These are phyloP conservation scores for Lentinus polychrous DNA, from an alignment of 1,284 basidiomycete genomes.

Conservation along the genomic window DNA sequence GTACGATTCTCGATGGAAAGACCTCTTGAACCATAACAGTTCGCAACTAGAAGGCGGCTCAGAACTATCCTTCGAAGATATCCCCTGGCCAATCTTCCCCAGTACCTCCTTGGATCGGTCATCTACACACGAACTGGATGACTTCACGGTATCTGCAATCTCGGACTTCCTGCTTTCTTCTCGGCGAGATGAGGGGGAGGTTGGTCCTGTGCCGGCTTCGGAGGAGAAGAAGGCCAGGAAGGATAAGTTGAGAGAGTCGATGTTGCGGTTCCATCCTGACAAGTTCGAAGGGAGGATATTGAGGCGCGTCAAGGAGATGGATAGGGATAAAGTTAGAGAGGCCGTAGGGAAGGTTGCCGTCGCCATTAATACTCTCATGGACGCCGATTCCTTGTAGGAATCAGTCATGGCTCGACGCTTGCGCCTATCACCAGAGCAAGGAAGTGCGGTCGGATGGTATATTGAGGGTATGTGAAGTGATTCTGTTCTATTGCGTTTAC, in stretches of 20 bases:
- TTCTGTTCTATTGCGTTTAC: too few species aligned
- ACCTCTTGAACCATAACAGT: constrained; percentile 30
- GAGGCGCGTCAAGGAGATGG: constrained; percentile 45
- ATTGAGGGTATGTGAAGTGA: too few species aligned
- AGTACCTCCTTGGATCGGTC: neutral
- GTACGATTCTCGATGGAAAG: constrained; percentile 58
- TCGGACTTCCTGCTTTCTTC: constrained; percentile 51
- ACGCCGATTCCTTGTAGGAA: constrained; percentile 4
- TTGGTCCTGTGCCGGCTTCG: constrained; percentile 2
- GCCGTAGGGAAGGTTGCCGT: constrained; percentile 64
- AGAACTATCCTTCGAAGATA: constrained; percentile 47
- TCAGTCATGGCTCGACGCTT: too few species aligned
- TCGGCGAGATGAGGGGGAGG: neutral
- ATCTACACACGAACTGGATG: constrained; percentile 30
- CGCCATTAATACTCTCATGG: constrained; percentile 20
- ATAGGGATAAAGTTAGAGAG: constrained; percentile 66
- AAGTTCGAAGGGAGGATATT: constrained; percentile 77
- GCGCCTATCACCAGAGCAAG: too few species aligned
- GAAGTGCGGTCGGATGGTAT: too few species aligned
- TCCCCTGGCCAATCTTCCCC: constrained; percentile 73
- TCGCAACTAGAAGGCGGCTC: constrained; percentile 12
- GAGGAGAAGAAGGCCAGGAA: constrained; percentile 33
- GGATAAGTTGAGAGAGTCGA: constrained; percentile 63
- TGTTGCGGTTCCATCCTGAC: constrained; percentile 81
- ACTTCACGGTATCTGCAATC: constrained; percentile 54